A percentile compares a stretch with the other conserved stretches of the same genome.
phyloP scores from a whole-genome alignment of 164 flowering plant genomes.

The Vitis labrusca region DNA sequence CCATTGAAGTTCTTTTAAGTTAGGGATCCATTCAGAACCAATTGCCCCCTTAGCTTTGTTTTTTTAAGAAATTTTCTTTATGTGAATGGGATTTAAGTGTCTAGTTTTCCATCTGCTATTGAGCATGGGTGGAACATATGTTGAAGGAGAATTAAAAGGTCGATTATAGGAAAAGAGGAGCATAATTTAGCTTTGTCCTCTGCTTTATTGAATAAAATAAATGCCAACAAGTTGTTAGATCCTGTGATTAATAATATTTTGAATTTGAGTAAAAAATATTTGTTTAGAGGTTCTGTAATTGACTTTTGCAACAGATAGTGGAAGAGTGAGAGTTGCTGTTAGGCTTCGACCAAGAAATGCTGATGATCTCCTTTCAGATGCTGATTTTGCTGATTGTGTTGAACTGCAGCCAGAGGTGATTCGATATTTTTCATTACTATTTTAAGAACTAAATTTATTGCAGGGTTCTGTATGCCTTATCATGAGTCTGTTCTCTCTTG shows the following conservation, averaged over 20 bases:
- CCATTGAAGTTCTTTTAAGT: too few relatives aligned
- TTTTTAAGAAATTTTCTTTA: too few relatives aligned
- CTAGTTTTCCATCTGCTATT: too few relatives aligned
- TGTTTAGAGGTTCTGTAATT: neutral
- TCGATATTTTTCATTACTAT: neutral
- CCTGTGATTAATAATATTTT: neutral
- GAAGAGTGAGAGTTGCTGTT: conserved; percentile 87
- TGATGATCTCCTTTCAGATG: conserved; percentile 62
- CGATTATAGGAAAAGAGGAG: too few relatives aligned
- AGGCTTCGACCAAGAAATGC: conserved; percentile 83
- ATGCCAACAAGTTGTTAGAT: neutral
- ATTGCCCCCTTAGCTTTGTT: too few relatives aligned
- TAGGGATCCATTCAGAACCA: too few relatives aligned
- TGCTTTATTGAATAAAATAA: neutral
- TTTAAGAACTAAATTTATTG: neutral
- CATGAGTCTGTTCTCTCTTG: conserved; percentile 1
- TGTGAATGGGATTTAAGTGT: too few relatives aligned
- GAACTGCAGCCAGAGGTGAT: conserved; percentile 92
- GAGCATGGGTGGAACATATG: too few relatives aligned
- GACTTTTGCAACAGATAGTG: conserved; percentile 44
- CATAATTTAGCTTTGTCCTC: neutral
- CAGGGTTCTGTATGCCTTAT: neutral
- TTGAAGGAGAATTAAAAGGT: too few relatives aligned
- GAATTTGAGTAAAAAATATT: neutral
- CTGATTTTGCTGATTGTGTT: conserved; percentile 85